Percentiles rank a stretch among this genome's conserved stretches.
phyloP scores from a whole-genome alignment of 768 basidiomycete genomes.

The Gyrodon lividus region DNA sequence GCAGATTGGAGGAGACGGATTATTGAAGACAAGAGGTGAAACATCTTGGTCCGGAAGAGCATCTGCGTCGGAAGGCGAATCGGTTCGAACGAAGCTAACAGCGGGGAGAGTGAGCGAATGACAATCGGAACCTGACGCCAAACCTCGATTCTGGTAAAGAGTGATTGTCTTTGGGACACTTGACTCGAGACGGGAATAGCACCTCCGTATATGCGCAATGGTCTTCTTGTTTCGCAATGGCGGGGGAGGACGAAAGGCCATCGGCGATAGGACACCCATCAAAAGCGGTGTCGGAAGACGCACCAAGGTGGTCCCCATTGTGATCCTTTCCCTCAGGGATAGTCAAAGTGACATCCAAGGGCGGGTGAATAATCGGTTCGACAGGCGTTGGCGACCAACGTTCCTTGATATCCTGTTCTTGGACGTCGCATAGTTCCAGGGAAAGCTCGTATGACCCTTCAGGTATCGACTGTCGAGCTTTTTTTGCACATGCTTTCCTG shows the following conservation, averaged over 20 bases:
- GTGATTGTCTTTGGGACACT: background rate
- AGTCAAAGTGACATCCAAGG: slow-evolving; percentile 26
- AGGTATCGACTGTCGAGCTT: slow-evolving; percentile 14
- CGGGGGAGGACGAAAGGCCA: background rate
- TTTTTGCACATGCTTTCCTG: slow-evolving; percentile 26
- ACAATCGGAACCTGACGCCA: slow-evolving; percentile 2
- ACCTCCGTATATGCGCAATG: slow-evolving; percentile 18
- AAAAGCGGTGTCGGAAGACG: slow-evolving; percentile 24
- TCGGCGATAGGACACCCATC: slow-evolving; percentile 5
- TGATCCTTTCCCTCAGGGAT: slow-evolving; percentile 3
- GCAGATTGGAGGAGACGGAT: slow-evolving; percentile 11
- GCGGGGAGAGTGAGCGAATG: slow-evolving; percentile 12
- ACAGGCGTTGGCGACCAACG: background rate
- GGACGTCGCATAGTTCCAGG: background rate
- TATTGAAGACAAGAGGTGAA: background rate
- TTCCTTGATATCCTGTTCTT: slow-evolving; percentile 8
- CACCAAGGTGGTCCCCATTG: slow-evolving; percentile 9
- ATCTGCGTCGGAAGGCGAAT: background rate
- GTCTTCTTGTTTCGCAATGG: background rate
- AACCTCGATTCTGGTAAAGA: slow-evolving; percentile 14
- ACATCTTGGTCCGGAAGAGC: background rate
- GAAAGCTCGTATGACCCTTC: slow-evolving; percentile 24
- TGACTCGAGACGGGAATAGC: background rate
- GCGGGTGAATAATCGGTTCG: slow-evolving; percentile 2
- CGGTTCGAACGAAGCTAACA: slow-evolving; percentile 7